Conservation (phyloP, 768 basidiomycete species). For the Russula griseocarnosa region DNA sequence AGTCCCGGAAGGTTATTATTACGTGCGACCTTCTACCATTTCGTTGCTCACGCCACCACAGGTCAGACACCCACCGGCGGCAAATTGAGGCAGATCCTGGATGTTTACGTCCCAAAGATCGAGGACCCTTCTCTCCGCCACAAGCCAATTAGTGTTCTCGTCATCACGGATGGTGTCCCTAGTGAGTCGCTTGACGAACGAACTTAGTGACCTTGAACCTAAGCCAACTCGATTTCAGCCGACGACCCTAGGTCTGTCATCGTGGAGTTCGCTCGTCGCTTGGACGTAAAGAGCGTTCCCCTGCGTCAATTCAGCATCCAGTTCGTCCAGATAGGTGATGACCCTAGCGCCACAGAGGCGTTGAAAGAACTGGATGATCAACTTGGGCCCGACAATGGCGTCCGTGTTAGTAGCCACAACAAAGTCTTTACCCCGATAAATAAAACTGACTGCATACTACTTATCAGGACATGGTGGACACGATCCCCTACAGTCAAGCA, state of each 20-base stretch:
- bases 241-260: constrained; percentile 30
- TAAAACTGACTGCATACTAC: background rate
- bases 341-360: constrained; percentile 33
- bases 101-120: constrained; percentile 37
- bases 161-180: constrained; percentile 42
- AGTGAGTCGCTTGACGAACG: constrained; percentile 33
- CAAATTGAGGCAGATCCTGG: constrained; percentile 38
- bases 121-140: constrained; percentile 34
- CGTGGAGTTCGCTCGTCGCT: constrained; percentile 28
- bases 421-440: too few relatives aligned
- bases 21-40: too few relatives aligned
- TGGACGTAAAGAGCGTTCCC: constrained; percentile 35
- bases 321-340: constrained; percentile 42
- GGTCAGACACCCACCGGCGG: constrained; percentile 40
- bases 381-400: constrained; percentile 15
- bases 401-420: constrained; percentile 19
- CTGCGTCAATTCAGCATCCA: constrained; percentile 37
- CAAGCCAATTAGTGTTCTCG: constrained; percentile 38
- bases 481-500: constrained; percentile 15
- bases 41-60: constrained; percentile 28
- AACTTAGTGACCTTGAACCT: background rate
- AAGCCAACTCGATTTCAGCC: constrained; percentile 14
- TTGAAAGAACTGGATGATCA: constrained; percentile 30
- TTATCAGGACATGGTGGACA: constrained; percentile 26
- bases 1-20: constrained; percentile 20